phyloP scores from a whole-genome alignment of 305 asterid species.

The Solanum hybrid region DNA sequence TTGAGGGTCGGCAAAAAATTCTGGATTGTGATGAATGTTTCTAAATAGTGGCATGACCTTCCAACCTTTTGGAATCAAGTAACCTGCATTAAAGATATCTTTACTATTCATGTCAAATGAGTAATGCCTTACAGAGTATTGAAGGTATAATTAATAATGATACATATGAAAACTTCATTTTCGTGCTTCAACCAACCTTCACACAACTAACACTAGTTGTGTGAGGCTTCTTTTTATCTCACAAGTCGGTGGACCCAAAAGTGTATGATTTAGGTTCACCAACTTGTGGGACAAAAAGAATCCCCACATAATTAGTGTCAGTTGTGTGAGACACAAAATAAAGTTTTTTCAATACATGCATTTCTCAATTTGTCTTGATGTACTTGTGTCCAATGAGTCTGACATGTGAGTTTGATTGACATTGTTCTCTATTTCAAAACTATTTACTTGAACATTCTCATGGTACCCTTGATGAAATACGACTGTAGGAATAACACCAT shows the following conservation, averaged over 20 bases:
- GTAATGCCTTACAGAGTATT: neutral
- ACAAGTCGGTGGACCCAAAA: neutral
- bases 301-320: neutral
- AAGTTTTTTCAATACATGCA: neutral
- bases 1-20: slow-evolving; percentile 58
- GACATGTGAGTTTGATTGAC: neutral
- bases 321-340: neutral
- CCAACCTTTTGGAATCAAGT: slow-evolving; percentile 91
- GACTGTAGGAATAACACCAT: neutral
- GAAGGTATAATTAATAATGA: neutral
- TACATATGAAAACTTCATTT: neutral
- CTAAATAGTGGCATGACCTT: slow-evolving; percentile 95
- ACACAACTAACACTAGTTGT: neutral
- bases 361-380: neutral
- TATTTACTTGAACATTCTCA: neutral
- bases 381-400: neutral
- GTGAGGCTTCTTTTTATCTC: neutral
- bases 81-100: slow-evolving; percentile 35
- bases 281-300: neutral
- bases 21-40: slow-evolving; percentile 89
- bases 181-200: neutral
- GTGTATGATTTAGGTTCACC: neutral
- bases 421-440: neutral
- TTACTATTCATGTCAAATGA: neutral
- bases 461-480: neutral